Conservation (phyloP, 768 basidiomycete species). For the Pulveroboletus sp. region DNA sequence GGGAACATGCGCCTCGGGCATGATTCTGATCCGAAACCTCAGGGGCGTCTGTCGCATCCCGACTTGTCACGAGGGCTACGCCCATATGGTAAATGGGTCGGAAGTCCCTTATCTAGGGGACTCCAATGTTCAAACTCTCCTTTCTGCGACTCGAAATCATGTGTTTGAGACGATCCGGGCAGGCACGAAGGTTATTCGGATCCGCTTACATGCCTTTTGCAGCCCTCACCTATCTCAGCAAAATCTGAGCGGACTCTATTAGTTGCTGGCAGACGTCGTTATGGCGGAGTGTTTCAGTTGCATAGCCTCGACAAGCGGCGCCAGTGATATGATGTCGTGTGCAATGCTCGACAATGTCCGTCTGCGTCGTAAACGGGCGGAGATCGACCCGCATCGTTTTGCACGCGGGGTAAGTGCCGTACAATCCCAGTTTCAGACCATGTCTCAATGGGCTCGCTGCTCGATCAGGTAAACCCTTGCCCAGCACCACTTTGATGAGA, state of each 20-base stretch:
- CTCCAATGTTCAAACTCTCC: constrained; percentile 42
- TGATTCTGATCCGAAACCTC: not conserved
- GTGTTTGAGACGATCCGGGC: constrained; percentile 64
- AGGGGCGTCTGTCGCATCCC: constrained; percentile 9
- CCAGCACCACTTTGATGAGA: constrained; percentile 10
- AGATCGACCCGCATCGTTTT: constrained; percentile 40
- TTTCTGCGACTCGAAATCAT: constrained; percentile 51
- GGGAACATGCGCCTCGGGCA: constrained; percentile 4
- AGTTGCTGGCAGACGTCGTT: constrained; percentile 44
- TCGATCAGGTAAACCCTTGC: constrained; percentile 45
- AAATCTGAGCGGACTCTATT: constrained; percentile 51
- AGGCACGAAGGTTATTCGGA: constrained; percentile 25
- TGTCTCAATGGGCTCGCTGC: constrained; percentile 54
- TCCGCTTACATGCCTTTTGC: constrained; percentile 51
- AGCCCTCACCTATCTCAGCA: constrained; percentile 48
- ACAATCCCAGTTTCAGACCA: not conserved
- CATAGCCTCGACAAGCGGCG: constrained; percentile 36
- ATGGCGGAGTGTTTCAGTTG: constrained; percentile 59
- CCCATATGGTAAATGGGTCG: not conserved
- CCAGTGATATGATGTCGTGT: constrained; percentile 48
- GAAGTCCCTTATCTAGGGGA: constrained; percentile 45
- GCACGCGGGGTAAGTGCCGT: constrained; percentile 3
- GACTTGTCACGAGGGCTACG: constrained; percentile 3
- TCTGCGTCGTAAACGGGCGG: constrained; percentile 68
- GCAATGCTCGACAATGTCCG: constrained; percentile 55